Evolutionary conservation across 1,139 yeast genomes (phyloP).

Genomic region (Protomyces gravidus): DNA sequence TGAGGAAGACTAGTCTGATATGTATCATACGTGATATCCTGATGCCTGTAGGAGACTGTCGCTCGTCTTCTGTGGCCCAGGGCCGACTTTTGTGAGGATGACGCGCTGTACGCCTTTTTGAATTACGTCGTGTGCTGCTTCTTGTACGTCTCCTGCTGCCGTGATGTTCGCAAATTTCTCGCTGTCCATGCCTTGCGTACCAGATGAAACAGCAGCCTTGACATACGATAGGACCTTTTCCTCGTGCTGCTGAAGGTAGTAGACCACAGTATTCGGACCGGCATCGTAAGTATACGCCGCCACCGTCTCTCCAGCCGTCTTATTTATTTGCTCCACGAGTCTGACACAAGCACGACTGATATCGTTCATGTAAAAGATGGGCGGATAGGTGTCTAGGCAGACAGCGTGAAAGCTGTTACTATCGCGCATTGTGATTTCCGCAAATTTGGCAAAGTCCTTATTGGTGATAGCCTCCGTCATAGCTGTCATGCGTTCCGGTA

Average conservation of each 20-base stretch:
- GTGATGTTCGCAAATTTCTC: slow-evolving; percentile 40
- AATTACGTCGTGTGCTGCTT: slow-evolving; percentile 74
- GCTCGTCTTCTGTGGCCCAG: slow-evolving; percentile 54
- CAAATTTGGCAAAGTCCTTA: slow-evolving; percentile 74
- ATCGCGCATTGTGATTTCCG: slow-evolving; percentile 88
- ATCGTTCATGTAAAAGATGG: slow-evolving; percentile 91
- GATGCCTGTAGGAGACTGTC: slow-evolving; percentile 28
- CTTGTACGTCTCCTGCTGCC: slow-evolving; percentile 52
- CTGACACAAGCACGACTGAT: slow-evolving; percentile 86
- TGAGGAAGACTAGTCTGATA: background rate
- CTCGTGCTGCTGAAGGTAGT: slow-evolving; percentile 75
- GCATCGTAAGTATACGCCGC: slow-evolving; percentile 99
- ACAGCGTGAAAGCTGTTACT: slow-evolving; percentile 97
- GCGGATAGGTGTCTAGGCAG: slow-evolving; percentile 91
- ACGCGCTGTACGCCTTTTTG: slow-evolving; percentile 66
- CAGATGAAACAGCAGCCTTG: slow-evolving; percentile 47
- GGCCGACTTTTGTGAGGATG: slow-evolving; percentile 79
- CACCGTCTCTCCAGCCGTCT: slow-evolving; percentile 53
- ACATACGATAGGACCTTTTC: slow-evolving; percentile 48
- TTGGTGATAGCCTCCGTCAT: slow-evolving; percentile 72
- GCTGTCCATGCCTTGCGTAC: slow-evolving; percentile 63
- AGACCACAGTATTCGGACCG: slow-evolving; percentile 96
- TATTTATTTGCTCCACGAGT: slow-evolving; percentile 73
- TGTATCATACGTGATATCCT: background rate
- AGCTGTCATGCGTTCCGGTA: slow-evolving; percentile 73